Evolutionary conservation across 148 eudicot genomes (phyloP), one percentile per base, ranked within the genome.

Genomic region (Rhododendron mucronatum): DNA sequence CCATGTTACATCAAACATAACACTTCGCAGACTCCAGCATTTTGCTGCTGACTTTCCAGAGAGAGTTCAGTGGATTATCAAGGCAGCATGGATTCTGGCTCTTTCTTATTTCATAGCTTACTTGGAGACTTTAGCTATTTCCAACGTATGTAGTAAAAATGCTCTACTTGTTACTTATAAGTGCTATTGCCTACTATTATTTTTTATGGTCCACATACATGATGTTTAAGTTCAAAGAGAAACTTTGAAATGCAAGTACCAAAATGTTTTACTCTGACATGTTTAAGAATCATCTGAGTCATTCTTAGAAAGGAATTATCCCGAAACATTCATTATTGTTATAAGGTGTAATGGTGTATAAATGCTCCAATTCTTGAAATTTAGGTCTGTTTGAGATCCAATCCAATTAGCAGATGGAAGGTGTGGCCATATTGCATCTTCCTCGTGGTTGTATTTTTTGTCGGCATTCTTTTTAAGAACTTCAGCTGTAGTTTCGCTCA

Each of bases 71-170:
- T 95, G 96, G 98, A 87, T 89, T 81, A 86, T 93, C 86, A 95
- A 93, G 90, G 96, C 93, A 85, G 93, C 93, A 78, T 97, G 99
- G 98, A 95, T 97, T 87, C 84, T 97, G 75, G 95, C 96, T 55
- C 92, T 95, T 89, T 91, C 98, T 21, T 95, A 95, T 88, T 97
- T 97, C 85, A 92, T 95, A 80, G 99, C 99, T 18, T 95, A 91
- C 90, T 88, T 97, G 92, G 99, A 97, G 92, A 97, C 99, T 0
- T 4, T 97, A 55, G 95, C 99, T 35, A 97, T 95, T 83, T 88
- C 99, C 78, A 97, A 95, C 85, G 99, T 97, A 93, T 37, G 99
- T 86, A 75, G 55, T n/a, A 80, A 75, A 75, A 20, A 18, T 75
- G 50, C 45, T 48, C 44, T n/a, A 37, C 67, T 61, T 23, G 20